These are phyloP conservation scores for Curvularia sp. DNA, from an alignment of 2,329 filamentous ascomycete genomes.

Conservation along the genomic window DNA sequence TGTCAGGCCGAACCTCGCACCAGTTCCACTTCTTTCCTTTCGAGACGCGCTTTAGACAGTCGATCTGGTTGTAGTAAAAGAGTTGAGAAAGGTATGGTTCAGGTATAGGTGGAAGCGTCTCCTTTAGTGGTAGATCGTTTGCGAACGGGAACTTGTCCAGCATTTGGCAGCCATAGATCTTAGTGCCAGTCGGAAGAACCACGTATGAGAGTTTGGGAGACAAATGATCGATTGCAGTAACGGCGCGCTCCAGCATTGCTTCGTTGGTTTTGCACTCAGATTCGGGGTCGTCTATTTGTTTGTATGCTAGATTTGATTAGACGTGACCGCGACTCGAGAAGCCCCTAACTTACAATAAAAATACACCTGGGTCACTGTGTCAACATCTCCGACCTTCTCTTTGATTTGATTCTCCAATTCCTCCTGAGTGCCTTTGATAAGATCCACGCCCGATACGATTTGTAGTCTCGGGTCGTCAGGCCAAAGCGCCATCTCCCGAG, in stretches of 20 bases:
- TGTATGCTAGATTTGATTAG: constrained; percentile 35
- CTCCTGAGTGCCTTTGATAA: constrained; percentile 47
- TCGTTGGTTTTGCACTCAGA: constrained; percentile 48
- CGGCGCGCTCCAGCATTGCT: constrained; percentile 49
- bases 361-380: constrained; percentile 53
- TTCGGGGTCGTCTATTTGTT: constrained; percentile 39
- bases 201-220: constrained; percentile 40
- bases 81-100: constrained; percentile 48
- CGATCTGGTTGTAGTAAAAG: constrained; percentile 55
- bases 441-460: constrained; percentile 52
- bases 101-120: constrained; percentile 44
- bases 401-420: constrained; percentile 46
- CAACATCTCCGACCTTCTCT: constrained; percentile 46
- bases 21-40: constrained; percentile 52
- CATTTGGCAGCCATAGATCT: constrained; percentile 51
- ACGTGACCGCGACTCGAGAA: not conserved
- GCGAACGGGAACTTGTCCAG: constrained; percentile 48
- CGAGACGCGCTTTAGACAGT: constrained; percentile 49
- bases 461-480: constrained; percentile 48
- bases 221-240: constrained; percentile 43
- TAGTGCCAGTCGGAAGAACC: constrained; percentile 49
- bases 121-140: constrained; percentile 40
- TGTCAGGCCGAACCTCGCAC: constrained; percentile 53
- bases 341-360: constrained; percentile 43
- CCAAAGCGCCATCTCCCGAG: constrained; percentile 47